Conservation (phyloP, 2,329 filamentous ascomycete genomes). For the Exophiala sideris region DNA sequence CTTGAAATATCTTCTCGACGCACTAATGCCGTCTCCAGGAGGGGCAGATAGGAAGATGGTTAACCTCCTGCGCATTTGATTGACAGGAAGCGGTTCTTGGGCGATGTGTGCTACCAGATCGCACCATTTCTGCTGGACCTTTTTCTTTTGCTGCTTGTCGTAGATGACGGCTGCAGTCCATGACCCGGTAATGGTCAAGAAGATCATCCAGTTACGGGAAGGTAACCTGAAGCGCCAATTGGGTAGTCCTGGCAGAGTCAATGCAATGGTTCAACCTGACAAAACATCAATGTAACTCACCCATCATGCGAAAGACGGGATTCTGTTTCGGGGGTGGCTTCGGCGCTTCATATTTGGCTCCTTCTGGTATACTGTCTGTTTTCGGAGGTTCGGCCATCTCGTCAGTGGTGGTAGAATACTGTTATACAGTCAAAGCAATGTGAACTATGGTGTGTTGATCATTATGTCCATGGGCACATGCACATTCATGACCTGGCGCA, state of each 20-base stretch:
- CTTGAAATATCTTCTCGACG: conserved; percentile 90
- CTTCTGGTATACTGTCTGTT: conserved; percentile 27
- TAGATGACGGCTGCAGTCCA: conserved; percentile 82
- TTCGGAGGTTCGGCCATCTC: conserved; percentile 39
- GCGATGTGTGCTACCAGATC: conserved; percentile 80
- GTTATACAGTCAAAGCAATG: not conserved
- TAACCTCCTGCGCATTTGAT: conserved; percentile 74
- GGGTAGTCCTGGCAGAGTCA: conserved; percentile 63
- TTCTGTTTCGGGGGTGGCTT: conserved; percentile 57
- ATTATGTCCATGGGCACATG: not conserved
- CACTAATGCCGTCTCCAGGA: conserved; percentile 77
- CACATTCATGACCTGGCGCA: not conserved
- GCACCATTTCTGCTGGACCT: conserved; percentile 81
- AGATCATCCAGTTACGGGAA: conserved; percentile 97
- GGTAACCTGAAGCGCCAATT: conserved; percentile 79
- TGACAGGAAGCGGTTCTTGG: conserved; percentile 68
- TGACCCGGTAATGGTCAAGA: conserved; percentile 73
- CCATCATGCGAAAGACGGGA: conserved; percentile 71
- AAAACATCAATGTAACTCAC: conserved; percentile 32
- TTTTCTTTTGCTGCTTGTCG: conserved; percentile 86
- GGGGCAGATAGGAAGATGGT: conserved; percentile 83
- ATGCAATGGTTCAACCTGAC: conserved; percentile 13
- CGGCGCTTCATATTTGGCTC: conserved; percentile 36
- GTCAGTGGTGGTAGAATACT: not conserved
- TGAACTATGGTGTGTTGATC: not conserved